Percentiles rank a stretch among this genome's conserved stretches.
phyloP scores from a whole-genome alignment of 768 basidiomycete genomes.

The Neoboletus magnificus region DNA sequence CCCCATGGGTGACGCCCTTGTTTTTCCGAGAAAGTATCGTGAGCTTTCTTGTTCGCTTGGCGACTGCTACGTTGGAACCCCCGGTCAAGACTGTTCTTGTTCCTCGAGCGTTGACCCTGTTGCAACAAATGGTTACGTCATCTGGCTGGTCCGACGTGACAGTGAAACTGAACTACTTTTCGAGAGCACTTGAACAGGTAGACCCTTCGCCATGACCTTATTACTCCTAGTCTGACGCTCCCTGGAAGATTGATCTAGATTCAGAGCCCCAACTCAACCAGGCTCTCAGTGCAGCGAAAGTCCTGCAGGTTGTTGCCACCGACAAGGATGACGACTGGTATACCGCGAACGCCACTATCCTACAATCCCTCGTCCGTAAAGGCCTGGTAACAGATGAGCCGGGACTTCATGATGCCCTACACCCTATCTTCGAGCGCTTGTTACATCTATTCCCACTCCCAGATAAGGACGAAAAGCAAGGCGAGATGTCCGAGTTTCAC shows the following conservation, averaged over 20 bases:
- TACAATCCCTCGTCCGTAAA: conserved; percentile 85
- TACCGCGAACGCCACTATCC: conserved; percentile 57
- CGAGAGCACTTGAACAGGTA: conserved; percentile 79
- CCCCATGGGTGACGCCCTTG: conserved; percentile 70
- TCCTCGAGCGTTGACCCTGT: conserved; percentile 59
- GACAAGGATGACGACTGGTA: conserved; percentile 88
- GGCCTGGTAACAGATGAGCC: conserved; percentile 80
- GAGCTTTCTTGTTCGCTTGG: conserved; percentile 91
- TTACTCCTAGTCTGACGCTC: neutral
- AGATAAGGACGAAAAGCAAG: conserved; percentile 69
- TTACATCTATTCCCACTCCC: conserved; percentile 74
- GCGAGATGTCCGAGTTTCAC: conserved; percentile 75
- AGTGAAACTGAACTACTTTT: conserved; percentile 88
- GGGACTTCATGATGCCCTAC: conserved; percentile 73
- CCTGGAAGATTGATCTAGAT: conserved; percentile 63
- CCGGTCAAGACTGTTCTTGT: conserved; percentile 43
- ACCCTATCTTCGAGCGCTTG: conserved; percentile 80
- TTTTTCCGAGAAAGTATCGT: conserved; percentile 87
- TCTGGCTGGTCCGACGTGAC: conserved; percentile 90
- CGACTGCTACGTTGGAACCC: conserved; percentile 59
- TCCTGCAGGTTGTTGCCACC: conserved; percentile 79
- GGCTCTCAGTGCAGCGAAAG: conserved; percentile 81
- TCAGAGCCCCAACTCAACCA: conserved; percentile 60
- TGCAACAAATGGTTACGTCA: conserved; percentile 78
- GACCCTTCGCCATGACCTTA: neutral